A percentile compares a stretch with the other conserved stretches of the same genome.
phyloP scores from a whole-genome alignment of 2,329 filamentous ascomycete genomes.

The Basipetospora chlamydospora region DNA sequence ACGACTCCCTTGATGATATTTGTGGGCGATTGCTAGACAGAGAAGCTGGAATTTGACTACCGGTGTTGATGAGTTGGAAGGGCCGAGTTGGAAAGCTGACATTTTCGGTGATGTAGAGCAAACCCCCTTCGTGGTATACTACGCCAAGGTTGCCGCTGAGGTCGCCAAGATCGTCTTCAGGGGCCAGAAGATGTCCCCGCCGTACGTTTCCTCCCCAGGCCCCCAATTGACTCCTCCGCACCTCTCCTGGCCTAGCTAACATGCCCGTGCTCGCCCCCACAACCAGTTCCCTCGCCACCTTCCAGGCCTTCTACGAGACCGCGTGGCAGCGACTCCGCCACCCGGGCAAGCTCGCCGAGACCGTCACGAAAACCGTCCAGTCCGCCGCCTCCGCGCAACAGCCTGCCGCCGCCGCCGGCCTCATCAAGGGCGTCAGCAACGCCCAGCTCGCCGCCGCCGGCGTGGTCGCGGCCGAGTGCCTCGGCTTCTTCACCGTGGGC shows the following conservation, averaged over 20 bases:
- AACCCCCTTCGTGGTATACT: slow-evolving; percentile 80
- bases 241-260: too few relatives aligned
- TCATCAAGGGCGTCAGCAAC: slow-evolving; percentile 53
- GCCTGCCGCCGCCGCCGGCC: slow-evolving; percentile 47
- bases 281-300: slow-evolving; percentile 63
- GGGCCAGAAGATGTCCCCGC: slow-evolving; percentile 82
- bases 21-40: too few relatives aligned
- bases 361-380: slow-evolving; percentile 41
- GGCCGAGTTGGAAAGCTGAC: too few relatives aligned
- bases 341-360: slow-evolving; percentile 44
- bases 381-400: slow-evolving; percentile 41
- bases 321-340: slow-evolving; percentile 56
- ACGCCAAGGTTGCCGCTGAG: slow-evolving; percentile 78
- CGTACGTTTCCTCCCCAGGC: slow-evolving; percentile 66
- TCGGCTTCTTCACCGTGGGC: slow-evolving; percentile 96
- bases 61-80: too few relatives aligned
- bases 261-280: too few relatives aligned
- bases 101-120: too few relatives aligned
- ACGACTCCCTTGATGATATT: too few relatives aligned
- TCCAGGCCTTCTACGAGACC: slow-evolving; percentile 77
- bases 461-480: slow-evolving; percentile 68
- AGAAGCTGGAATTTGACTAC: too few relatives aligned
- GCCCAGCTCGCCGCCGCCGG: slow-evolving; percentile 59
- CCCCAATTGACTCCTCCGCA: too few relatives aligned
- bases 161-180: slow-evolving; percentile 76